Evolutionary conservation across 169 alveolate species (phyloP).

Genomic region (Plasmodium cynomolgi): DNA sequence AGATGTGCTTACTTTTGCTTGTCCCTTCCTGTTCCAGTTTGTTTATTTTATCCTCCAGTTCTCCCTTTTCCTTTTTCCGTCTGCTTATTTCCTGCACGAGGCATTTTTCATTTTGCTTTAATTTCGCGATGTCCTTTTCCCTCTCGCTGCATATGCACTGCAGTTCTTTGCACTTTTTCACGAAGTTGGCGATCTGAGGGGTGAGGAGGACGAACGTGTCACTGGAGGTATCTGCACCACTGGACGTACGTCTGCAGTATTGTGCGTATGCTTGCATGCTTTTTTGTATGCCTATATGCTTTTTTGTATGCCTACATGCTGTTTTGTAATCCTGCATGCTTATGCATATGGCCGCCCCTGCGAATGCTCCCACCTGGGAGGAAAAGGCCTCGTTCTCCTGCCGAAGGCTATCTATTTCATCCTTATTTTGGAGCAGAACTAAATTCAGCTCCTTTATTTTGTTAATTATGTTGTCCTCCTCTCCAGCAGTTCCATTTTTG

Average conservation of each 20-base stretch:
- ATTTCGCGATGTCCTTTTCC: conserved; percentile 9
- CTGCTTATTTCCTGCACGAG: conserved; percentile 15
- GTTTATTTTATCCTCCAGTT: conserved; percentile 13
- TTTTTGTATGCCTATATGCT: not conserved
- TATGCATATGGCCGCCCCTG: not conserved
- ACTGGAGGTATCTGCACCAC: not conserved
- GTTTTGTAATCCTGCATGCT: too few relatives aligned
- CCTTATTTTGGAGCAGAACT: conserved; percentile 31
- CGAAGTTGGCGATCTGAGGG: conserved; percentile 32
- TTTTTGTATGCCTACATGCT: too few relatives aligned
- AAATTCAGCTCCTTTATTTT: conserved; percentile 54
- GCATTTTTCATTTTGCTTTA: conserved; percentile 17
- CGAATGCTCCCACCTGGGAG: conserved; percentile 31
- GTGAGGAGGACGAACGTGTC: not conserved
- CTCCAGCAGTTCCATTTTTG: conserved; percentile 6
- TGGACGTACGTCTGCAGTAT: not conserved
- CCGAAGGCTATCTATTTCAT: conserved; percentile 25
- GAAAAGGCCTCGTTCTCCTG: conserved; percentile 57
- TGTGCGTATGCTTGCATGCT: not conserved
- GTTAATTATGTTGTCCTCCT: conserved; percentile 47
- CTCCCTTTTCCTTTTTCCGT: conserved; percentile 16
- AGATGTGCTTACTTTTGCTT: conserved; percentile 1
- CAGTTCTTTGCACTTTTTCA: conserved; percentile 55
- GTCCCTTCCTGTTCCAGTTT: not conserved
- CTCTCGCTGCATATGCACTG: conserved; percentile 15